phyloP scores from a whole-genome alignment of 2,329 filamentous ascomycete species.

The Epichloe sibirici region DNA sequence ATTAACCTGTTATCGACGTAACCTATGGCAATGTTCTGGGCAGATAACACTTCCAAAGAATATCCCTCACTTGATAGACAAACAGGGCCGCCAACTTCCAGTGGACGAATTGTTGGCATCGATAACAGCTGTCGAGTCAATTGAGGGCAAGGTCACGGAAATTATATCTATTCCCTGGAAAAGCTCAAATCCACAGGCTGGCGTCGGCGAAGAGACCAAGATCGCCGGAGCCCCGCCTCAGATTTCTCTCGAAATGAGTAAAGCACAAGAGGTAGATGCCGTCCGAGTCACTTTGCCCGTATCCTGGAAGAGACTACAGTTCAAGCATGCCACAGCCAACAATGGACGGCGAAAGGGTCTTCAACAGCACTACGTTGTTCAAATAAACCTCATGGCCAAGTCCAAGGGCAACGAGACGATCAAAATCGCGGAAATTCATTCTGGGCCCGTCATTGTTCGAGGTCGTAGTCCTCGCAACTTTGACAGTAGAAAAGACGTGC shows the following conservation, averaged over 20 bases:
- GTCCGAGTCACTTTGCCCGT: constrained; percentile 71
- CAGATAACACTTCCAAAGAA: constrained; percentile 68
- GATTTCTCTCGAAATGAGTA: constrained; percentile 40
- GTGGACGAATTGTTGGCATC: constrained; percentile 68
- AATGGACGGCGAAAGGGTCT: constrained; percentile 88
- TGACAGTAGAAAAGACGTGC: constrained; percentile 77
- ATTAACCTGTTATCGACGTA: constrained; percentile 87
- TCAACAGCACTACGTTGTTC: constrained; percentile 88
- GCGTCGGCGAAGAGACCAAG: constrained; percentile 35
- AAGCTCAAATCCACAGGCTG: constrained; percentile 47
- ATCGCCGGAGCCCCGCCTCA: constrained; percentile 38
- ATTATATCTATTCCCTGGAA: constrained; percentile 98
- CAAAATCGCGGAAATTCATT: constrained; percentile 73
- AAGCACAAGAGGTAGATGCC: constrained; percentile 61
- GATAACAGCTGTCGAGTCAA: constrained; percentile 79
- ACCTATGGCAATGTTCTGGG: constrained; percentile 89
- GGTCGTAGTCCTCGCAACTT: constrained; percentile 91
- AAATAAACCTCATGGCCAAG: constrained; percentile 71
- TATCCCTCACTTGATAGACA: constrained; percentile 54
- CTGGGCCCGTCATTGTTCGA: constrained; percentile 87
- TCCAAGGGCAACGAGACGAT: constrained; percentile 54
- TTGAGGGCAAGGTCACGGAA: constrained; percentile 82
- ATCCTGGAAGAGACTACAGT: constrained; percentile 88
- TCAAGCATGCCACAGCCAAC: constrained; percentile 92
- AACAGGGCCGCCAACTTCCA: constrained; percentile 66